Conservation (phyloP, 176 grass and related monocot genomes). For the Musa schizocarpa region DNA sequence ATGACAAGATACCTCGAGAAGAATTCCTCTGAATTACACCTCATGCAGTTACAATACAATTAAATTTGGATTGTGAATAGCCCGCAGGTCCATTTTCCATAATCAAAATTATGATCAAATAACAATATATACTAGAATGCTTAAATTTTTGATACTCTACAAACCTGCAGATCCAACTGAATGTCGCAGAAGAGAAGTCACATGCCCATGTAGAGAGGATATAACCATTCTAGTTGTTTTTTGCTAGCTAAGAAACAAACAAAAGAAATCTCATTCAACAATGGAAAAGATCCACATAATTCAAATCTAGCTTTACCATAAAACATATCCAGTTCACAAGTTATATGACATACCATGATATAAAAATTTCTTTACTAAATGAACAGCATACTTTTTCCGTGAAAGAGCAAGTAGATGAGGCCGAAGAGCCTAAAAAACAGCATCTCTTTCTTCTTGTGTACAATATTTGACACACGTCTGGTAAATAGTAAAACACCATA, state of each 20-base stretch:
- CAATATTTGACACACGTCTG: too few relatives aligned
- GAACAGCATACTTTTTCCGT: slow-evolving; percentile 73
- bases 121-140: background rate
- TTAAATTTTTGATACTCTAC: background rate
- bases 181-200: slow-evolving; percentile 68
- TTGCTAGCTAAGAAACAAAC: slow-evolving; percentile 44
- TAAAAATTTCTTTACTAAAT: slow-evolving; percentile 90
- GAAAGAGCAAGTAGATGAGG: slow-evolving; percentile 63
- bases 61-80: background rate
- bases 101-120: background rate
- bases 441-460: too few relatives aligned
- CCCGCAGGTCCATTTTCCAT: background rate
- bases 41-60: background rate
- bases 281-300: background rate
- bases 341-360: slow-evolving; percentile 39
- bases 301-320: background rate
- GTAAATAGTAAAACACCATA: too few relatives aligned
- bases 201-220: slow-evolving; percentile 76
- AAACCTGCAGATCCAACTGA: slow-evolving; percentile 64
- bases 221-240: slow-evolving; percentile 82
- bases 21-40: too few relatives aligned
- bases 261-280: slow-evolving; percentile 22
- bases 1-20: too few relatives aligned
- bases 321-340: background rate
- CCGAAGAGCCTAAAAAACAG: slow-evolving; percentile 52